Conservation (phyloP, 2,329 filamentous ascomycete species). For the Sordariomycetes sp. region DNA sequence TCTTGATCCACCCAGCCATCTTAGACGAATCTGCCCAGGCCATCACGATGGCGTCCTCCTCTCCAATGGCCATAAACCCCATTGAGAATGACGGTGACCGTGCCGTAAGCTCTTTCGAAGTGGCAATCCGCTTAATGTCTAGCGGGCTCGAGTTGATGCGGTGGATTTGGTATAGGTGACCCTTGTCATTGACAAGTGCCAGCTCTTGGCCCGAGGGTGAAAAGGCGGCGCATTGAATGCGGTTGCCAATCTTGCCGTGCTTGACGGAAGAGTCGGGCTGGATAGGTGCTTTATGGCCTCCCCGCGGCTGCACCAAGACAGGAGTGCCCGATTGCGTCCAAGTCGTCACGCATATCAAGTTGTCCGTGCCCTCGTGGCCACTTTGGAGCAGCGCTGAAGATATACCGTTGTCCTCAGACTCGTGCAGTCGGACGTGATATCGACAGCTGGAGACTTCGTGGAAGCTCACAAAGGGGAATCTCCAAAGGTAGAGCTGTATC, state of each 20-base stretch:
- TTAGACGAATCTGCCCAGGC: slow-evolving; percentile 27
- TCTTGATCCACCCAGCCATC: slow-evolving; percentile 18
- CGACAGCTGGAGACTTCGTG: slow-evolving; percentile 24
- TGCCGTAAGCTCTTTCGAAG: slow-evolving; percentile 24
- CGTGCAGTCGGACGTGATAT: slow-evolving; percentile 27
- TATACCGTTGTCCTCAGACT: slow-evolving; percentile 30
- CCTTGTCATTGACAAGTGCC: slow-evolving; percentile 29
- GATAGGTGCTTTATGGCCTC: slow-evolving; percentile 24
- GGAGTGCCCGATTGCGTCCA: slow-evolving; percentile 33
- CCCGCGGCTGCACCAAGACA: slow-evolving; percentile 25
- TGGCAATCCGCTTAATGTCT: slow-evolving; percentile 23
- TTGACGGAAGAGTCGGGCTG: slow-evolving; percentile 16
- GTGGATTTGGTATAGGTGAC: slow-evolving; percentile 25
- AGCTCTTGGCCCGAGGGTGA: slow-evolving; percentile 26
- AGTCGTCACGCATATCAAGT: slow-evolving; percentile 26
- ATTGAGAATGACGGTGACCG: slow-evolving; percentile 26
- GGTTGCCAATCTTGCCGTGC: slow-evolving; percentile 23
- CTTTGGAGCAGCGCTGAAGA: slow-evolving; percentile 25
- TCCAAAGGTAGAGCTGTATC: slow-evolving; percentile 26
- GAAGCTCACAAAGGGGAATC: slow-evolving; percentile 24
- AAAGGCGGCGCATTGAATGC: slow-evolving; percentile 28
- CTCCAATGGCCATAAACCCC: slow-evolving; percentile 24
- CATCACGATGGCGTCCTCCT: slow-evolving; percentile 26
- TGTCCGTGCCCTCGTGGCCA: slow-evolving; percentile 19
- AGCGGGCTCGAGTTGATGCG: slow-evolving; percentile 27